Base-by-base conservation (phyloP, 495 filamentous ascomycete genomes). In the Daldinia decipiens region DNA sequence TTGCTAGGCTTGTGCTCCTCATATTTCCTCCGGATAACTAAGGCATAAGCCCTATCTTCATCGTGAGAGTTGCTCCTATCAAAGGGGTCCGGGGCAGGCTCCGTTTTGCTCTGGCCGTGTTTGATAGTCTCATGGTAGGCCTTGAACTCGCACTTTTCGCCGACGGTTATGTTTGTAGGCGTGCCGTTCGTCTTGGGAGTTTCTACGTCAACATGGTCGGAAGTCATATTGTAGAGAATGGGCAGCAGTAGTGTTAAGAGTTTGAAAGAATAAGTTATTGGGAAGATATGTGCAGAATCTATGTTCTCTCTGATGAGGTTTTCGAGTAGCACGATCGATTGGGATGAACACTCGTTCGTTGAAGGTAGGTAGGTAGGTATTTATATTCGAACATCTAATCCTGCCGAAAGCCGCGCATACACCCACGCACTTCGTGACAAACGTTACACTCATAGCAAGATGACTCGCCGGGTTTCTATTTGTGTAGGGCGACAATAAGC, bases 1-100 rank as follows among this genome's bases (percentile, higher is more conserved):
- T 75, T 78, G 53, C 74, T 73, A 9, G 74, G 69, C 17, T 67
- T 62, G 9, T 75, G 54, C 15, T 75, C 58, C n/a, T 73, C 53
- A 31, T 69, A 77, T 29, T 61, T 58, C 60, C 63, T 73, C 29
- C 78, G 68, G 59, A 82, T 75, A 31, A 81, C 78, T 21, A 83
- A 67, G 9, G 81, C 80, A 63, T 79, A 81, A 24, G 62, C 26
- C 15, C 57, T 50, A 29, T 77, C 75, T n/a, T 73, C 55, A 45
- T n/a, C 55, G 15, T 27, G 50, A 34, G 54, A 69, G 40, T 27
- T 39, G 26, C 39, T 31, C 40, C 57, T 54, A 13, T 29, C 65
- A 47, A 77, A 77, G 43, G 73, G 70, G 31, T 75, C 70, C 3
- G 55, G 32, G 26, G 60, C 47, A 47, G 56, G 12, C 36, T 71